phyloP scores from a whole-genome alignment of 2,329 filamentous ascomycete species.

The Sordariomycetes sp. region DNA sequence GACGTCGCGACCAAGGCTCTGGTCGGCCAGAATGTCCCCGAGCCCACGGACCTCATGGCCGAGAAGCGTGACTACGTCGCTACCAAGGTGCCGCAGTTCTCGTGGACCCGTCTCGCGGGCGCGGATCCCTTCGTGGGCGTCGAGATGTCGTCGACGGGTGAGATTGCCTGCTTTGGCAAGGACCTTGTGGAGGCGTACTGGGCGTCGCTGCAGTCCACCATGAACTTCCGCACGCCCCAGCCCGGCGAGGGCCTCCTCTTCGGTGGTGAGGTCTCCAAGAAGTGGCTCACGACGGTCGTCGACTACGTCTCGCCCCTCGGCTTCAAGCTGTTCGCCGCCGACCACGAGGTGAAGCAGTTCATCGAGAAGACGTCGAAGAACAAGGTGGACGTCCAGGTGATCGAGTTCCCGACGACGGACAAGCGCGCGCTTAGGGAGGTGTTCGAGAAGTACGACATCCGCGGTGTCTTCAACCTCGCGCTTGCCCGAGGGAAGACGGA shows the following conservation, averaged over 20 bases:
- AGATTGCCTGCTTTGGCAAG: slow-evolving; percentile 98
- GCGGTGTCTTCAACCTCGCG: slow-evolving; percentile 91
- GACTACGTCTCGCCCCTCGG: slow-evolving; percentile 81
- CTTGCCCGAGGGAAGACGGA: slow-evolving; percentile 72
- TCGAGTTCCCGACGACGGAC: slow-evolving; percentile 93
- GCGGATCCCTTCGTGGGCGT: slow-evolving; percentile 96
- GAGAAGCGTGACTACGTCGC: slow-evolving; percentile 85
- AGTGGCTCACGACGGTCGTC: slow-evolving; percentile 67
- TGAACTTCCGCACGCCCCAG: slow-evolving; percentile 89
- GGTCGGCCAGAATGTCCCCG: slow-evolving; percentile 73
- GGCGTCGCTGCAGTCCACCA: slow-evolving; percentile 88
- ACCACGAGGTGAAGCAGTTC: slow-evolving; percentile 69
- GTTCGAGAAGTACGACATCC: slow-evolving; percentile 94
- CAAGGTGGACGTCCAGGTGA: slow-evolving; percentile 68
- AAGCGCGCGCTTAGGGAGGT: slow-evolving; percentile 91
- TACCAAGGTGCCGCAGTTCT: slow-evolving; percentile 98
- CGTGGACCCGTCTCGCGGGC: slow-evolving; percentile 93
- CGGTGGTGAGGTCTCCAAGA: slow-evolving; percentile 67
- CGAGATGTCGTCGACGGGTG: slow-evolving; percentile 93
- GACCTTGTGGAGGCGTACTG: slow-evolving; percentile 95
- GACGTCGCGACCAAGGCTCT: slow-evolving; percentile 90
- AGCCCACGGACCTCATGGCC: slow-evolving; percentile 79
- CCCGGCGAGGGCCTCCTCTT: slow-evolving; percentile 92
- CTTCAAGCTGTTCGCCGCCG: slow-evolving; percentile 89
- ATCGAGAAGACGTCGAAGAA: slow-evolving; percentile 63